Conservation (phyloP, 2,329 filamentous ascomycete species). For the Pseudogymnoascus sp. region DNA sequence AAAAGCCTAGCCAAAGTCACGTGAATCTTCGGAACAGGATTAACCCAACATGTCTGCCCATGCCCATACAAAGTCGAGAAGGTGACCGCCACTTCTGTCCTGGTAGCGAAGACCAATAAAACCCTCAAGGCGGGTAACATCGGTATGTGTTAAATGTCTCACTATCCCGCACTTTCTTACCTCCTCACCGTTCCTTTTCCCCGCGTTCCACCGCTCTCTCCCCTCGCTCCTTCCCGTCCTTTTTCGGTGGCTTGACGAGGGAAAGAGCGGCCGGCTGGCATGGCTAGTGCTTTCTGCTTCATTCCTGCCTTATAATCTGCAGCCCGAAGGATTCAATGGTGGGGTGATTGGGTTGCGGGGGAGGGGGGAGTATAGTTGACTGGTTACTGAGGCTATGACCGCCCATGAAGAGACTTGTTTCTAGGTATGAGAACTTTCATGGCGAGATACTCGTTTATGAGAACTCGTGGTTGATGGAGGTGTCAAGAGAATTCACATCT, state of each 20-base stretch:
- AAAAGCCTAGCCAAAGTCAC: background rate
- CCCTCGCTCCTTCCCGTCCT: background rate
- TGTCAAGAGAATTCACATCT: slow-evolving; percentile 73
- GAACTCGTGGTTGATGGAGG: slow-evolving; percentile 59
- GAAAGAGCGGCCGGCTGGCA: background rate
- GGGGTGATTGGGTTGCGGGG: background rate
- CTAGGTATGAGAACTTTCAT: background rate
- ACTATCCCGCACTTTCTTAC: background rate
- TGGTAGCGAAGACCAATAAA: slow-evolving; percentile 48
- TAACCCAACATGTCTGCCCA: background rate
- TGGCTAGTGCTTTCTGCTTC: background rate
- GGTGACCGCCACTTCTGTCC: slow-evolving; percentile 41
- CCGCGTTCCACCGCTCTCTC: background rate
- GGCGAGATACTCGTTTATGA: background rate
- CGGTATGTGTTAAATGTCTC: slow-evolving; percentile 36
- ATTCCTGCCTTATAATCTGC: background rate
- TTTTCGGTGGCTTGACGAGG: background rate
- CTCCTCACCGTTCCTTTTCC: slow-evolving; percentile 3
- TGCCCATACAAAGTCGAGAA: slow-evolving; percentile 44
- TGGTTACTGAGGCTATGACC: background rate
- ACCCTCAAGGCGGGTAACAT: slow-evolving; percentile 54
- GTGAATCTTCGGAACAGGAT: background rate
- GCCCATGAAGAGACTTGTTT: background rate
- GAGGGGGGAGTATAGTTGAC: background rate
- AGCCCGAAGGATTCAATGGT: background rate